Base-by-base conservation (phyloP, 2,329 filamentous ascomycete species). In the Talaromyces sp. region DNA sequence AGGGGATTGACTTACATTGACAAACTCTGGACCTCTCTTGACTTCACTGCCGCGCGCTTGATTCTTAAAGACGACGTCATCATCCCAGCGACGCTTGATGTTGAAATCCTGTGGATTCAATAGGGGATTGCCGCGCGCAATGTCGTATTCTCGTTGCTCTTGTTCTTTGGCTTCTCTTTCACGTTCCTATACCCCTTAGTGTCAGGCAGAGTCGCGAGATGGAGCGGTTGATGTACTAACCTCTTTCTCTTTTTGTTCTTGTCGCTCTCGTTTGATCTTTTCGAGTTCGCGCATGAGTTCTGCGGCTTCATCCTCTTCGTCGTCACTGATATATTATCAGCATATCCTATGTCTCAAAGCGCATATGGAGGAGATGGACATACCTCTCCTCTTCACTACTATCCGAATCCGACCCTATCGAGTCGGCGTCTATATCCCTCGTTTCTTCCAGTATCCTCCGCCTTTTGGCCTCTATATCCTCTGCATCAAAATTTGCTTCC, bases 31-130 rank as follows among this genome's bases (percentile, higher is more conserved):
- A 82, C 90, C 93, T 68, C 90, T 88, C 82, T 90, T 93, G 68
- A 97, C 92, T 75, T 98, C 94, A 0, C 93, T 97, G 8, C 94
- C 95, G 66, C 95, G 86, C 38, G 94, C 95, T 81, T 99, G 95
- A 78, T 99, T 99, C 83, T 97, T 98, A 82, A 99, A 99, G 2
- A 99, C 93, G 13, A 99, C 95, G 76, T 99, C 95, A 73, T 99
- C 95, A 72, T 99, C 95, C 95, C 95, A 99, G 71, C 93, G 81
- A 13, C 76, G 73, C 69, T 97, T 97, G 74, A 97, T 89, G 66
- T 89, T 93, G 76, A 96, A 98, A 71, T 97, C 93, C 76, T 91
- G 91, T 60, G 85, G 76, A 71, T 98, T 97, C 65, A 99, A 85
- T 61, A 99, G 81, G 45, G 95, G 95, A 76, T 99, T 99, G 6